Evolutionary conservation across 2,329 filamentous ascomycete genomes (phyloP).

Genomic region (Colletotrichum scovillei): DNA sequence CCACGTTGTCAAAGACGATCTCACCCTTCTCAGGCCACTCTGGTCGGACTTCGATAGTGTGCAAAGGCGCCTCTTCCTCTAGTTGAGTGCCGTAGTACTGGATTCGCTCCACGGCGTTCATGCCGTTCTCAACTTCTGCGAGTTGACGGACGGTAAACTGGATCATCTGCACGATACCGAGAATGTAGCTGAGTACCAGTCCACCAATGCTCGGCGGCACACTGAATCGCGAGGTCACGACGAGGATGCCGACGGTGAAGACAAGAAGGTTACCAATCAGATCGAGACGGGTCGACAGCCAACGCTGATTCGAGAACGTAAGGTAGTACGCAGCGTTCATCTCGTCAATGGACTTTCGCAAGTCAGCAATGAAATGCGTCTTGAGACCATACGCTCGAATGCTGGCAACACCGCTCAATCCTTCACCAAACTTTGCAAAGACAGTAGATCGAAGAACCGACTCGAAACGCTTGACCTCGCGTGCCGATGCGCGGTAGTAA

Average conservation of each 20-base stretch:
- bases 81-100: constrained; percentile 89
- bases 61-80: constrained; percentile 88
- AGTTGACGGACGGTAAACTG: constrained; percentile 95
- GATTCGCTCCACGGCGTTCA: constrained; percentile 95
- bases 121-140: constrained; percentile 96
- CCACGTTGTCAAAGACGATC: constrained; percentile 78
- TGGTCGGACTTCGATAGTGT: constrained; percentile 77
- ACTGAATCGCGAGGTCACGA: constrained; percentile 89
- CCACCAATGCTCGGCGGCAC: constrained; percentile 88
- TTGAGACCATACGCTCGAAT: constrained; percentile 92
- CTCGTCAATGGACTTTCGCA: constrained; percentile 81
- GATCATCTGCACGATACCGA: constrained; percentile 93
- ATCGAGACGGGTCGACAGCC: constrained; percentile 89
- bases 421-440: constrained; percentile 92
- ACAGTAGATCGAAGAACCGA: constrained; percentile 87
- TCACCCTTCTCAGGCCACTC: constrained; percentile 90
- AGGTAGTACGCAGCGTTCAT: constrained; percentile 97
- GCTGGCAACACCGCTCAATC: constrained; percentile 82
- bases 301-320: constrained; percentile 95
- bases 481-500: constrained; percentile 91
- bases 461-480: constrained; percentile 95
- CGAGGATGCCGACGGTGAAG: constrained; percentile 88
- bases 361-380: constrained; percentile 76
- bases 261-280: constrained; percentile 86
- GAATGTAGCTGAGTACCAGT: constrained; percentile 91